Conservation (phyloP, 495 filamentous ascomycete species). For the Amniculicola lignicola region DNA sequence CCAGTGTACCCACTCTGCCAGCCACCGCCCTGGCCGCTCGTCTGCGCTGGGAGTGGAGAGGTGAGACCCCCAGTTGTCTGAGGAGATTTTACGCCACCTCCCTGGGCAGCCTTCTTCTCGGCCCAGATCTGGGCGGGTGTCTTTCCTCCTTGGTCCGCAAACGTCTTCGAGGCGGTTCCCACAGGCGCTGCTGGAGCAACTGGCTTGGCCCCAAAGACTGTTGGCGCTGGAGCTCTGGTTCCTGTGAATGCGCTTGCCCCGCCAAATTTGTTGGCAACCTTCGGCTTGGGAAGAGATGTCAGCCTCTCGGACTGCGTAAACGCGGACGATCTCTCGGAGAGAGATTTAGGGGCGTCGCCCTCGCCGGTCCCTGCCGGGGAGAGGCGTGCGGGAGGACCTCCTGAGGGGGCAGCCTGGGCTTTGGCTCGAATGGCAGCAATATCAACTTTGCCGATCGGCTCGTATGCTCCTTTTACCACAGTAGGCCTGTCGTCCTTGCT, state of each 20-base stretch:
- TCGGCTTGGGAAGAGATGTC: constrained; percentile 87
- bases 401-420: constrained; percentile 59
- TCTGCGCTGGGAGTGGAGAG: constrained; percentile 60
- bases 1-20: constrained; percentile 90
- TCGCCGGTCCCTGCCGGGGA: constrained; percentile 46
- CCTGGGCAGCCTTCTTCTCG: constrained; percentile 85
- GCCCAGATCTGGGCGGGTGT: constrained; percentile 97
- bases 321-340: constrained; percentile 65
- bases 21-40: constrained; percentile 60
- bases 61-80: constrained; percentile 42
- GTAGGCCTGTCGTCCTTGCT: constrained; percentile 71
- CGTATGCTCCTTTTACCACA: constrained; percentile 84
- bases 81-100: constrained; percentile 48
- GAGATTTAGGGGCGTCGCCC: constrained; percentile 50
- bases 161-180: constrained; percentile 81
- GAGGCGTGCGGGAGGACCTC: constrained; percentile 32
- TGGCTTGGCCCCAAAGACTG: constrained; percentile 54
- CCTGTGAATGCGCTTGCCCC: constrained; percentile 67
- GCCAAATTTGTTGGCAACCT: constrained; percentile 83
- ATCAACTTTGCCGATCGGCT: constrained; percentile 91
- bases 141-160: constrained; percentile 92
- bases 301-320: constrained; percentile 74
- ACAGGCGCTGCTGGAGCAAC: constrained; percentile 56
- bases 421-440: constrained; percentile 85
- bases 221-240: constrained; percentile 82